Base-by-base conservation (phyloP, 345 rosid genomes). In the Eucalyptus sp. region DNA sequence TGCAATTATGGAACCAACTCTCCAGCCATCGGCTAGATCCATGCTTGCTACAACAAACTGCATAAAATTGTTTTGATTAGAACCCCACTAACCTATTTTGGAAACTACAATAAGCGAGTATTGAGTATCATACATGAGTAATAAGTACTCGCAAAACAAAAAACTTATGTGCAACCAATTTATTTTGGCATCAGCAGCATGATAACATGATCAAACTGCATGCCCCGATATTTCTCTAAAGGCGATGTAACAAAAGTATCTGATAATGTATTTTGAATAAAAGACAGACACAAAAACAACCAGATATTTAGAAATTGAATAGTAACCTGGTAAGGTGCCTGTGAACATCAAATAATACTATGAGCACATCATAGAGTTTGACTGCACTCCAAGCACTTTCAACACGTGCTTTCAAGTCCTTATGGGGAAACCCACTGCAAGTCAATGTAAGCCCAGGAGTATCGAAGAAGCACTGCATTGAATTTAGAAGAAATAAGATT, bases 281-380 rank as follows among this genome's bases (percentile, higher is more conserved):
- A 43, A 10, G 83, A 76, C 3, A 41, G 48, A 76, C 81, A 71
- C 8, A 2, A 37, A 22, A 76, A 76, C 46, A 76, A 37, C 27
- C 7, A 76, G 83, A 76, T 76, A 10, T 18, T 41, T 76, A 76
- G 4, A 76, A 37, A 76, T 41, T 76, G 83, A 20, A 76, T 10
- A 76, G 4, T 76, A 58, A 97, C 99, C 96, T 94, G 89, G 94
- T 93, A 88, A 97, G 95, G 91, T 98, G 99, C 90, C 99, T 94
- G 89, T 95, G 94, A 89, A 95, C 99, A 89, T 98, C 99, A 93
- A 98, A 98, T 90, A 98, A 93, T 79, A 98, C 97, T 87, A 98
- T 93, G 66, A 98, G 95, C 31, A 95, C 93, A 94, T 98, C 99
- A 90, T 95, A 98, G 76, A 96, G 92, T 88, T 95, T 92, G 89